Base-by-base conservation (phyloP, 176 grass and related monocot genomes). In the Triticum timopheevii region DNA sequence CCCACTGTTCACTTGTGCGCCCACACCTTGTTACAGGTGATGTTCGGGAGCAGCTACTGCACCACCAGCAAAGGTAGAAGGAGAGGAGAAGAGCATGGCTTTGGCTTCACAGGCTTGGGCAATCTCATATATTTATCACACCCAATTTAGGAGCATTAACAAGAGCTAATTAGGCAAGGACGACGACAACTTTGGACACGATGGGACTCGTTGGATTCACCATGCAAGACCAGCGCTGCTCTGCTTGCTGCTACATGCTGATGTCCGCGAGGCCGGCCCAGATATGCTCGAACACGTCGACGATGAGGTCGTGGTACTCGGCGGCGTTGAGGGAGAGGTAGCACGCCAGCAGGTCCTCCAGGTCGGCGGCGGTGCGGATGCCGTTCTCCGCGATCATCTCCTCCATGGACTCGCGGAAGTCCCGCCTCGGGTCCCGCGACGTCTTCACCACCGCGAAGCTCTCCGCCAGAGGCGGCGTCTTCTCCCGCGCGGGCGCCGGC, bases 341-440 rank as follows among this genome's bases (percentile, higher is more conserved):
- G 87, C 93, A 98, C 9, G 93, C 97, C 11, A 98, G 97, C 20
- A 98, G 91, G 77, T 98, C 94, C 91, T 98, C 97, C 6, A 98
- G 88, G 90, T 96, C 97, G 31, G 86, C 79, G 11, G 92, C 89
- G 20, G 78, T 81, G 77, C 87, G 44, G 76, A 98, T 96, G 70
- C 90, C 84, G 76, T 96, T 96, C 78, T 90, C 92, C 1, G 85
- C 63, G 54, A 98, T 98, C 97, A 98, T 98, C 89, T 96, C 97
- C 87, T 90, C 88, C 97, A 98, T 98, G 0, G 97, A 98, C 61
- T 98, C 97, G 35, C 23, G 91, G 87, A 98, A 98, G 82, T 98
- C 97, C 71, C 77, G 50, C 73, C 90, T 93, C 34, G 94, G 94
- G 71, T 98, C 89, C 15, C 17, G 82, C 61, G 97, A 98, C 20